Percentiles rank a stretch among this genome's conserved stretches.
Conservation (phyloP, 768 basidiomycete species). For the Pisolithus orientalis region DNA sequence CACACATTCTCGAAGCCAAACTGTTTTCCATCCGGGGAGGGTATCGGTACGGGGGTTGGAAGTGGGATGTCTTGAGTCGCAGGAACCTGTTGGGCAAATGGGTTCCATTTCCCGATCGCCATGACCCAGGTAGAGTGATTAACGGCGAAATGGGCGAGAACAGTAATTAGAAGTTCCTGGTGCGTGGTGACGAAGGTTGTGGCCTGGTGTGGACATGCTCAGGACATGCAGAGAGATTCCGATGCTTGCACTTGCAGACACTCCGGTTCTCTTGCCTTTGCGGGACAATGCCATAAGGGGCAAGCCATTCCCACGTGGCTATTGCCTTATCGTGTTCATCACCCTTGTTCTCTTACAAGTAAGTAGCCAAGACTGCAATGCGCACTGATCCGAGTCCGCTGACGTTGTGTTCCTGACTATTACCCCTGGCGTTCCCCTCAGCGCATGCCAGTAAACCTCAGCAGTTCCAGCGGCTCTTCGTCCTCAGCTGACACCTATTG, state of each 20-base stretch:
- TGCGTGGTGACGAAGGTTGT: not conserved
- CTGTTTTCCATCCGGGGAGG: slow-evolving; percentile 71
- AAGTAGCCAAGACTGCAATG: not conserved
- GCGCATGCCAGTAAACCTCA: too few relatives aligned
- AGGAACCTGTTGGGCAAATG: slow-evolving; percentile 27
- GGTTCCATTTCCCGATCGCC: slow-evolving; percentile 35
- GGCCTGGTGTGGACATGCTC: not conserved
- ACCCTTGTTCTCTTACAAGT: not conserved
- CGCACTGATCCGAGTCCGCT: not conserved
- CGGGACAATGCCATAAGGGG: not conserved
- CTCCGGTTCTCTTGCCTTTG: not conserved
- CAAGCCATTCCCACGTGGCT: not conserved
- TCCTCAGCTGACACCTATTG: too few relatives aligned
- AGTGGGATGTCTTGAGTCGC: slow-evolving; percentile 18
- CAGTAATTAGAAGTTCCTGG: slow-evolving; percentile 13
- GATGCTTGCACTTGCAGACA: not conserved
- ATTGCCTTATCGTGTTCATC: not conserved
- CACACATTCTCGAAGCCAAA: slow-evolving; percentile 97
- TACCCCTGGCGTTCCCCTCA: not conserved
- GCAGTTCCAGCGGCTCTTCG: too few relatives aligned
- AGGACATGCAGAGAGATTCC: not conserved
- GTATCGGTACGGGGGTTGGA: slow-evolving; percentile 30
- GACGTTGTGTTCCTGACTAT: not conserved
- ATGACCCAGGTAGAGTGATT: slow-evolving; percentile 11
- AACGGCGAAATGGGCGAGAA: slow-evolving; percentile 1